Percentiles rank a stretch among this genome's conserved stretches.
Conservation (phyloP, 768 basidiomycete species). For the Ephemerocybe angulata region DNA sequence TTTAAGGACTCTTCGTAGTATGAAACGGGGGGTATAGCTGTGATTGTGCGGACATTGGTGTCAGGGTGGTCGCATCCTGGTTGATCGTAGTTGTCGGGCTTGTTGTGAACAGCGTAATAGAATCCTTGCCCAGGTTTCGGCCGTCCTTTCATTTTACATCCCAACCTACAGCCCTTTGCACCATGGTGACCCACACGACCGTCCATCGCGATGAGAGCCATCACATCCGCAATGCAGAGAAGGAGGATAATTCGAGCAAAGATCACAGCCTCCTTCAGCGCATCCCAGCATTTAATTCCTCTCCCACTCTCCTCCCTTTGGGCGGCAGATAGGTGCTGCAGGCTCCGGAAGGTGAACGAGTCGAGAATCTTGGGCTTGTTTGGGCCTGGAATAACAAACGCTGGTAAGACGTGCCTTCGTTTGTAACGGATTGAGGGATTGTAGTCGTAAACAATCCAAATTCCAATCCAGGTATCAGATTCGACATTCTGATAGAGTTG, state of each 20-base stretch:
- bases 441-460: constrained; percentile 36
- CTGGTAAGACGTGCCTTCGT: constrained; percentile 21
- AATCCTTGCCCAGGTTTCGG: background rate
- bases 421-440: constrained; percentile 22
- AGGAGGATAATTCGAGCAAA: constrained; percentile 3
- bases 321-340: constrained; percentile 16
- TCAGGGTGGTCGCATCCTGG: constrained; percentile 25
- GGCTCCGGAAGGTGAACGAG: constrained; percentile 19
- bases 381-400: constrained; percentile 26
- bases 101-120: constrained; percentile 32
- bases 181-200: constrained; percentile 15
- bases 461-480: constrained; percentile 41
- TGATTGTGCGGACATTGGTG: background rate
- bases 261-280: background rate
- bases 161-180: constrained; percentile 10
- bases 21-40: background rate
- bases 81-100: constrained; percentile 21
- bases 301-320: constrained; percentile 5
- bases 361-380: constrained; percentile 25
- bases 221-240: constrained; percentile 10
- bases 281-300: constrained; percentile 10
- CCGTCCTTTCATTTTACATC: constrained; percentile 3
- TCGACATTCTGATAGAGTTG: constrained; percentile 40
- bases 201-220: constrained; percentile 11
- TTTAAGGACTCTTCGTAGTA: background rate